Base-by-base conservation (phyloP, 495 filamentous ascomycete genomes). In the Penicillium atrosanguineum region DNA sequence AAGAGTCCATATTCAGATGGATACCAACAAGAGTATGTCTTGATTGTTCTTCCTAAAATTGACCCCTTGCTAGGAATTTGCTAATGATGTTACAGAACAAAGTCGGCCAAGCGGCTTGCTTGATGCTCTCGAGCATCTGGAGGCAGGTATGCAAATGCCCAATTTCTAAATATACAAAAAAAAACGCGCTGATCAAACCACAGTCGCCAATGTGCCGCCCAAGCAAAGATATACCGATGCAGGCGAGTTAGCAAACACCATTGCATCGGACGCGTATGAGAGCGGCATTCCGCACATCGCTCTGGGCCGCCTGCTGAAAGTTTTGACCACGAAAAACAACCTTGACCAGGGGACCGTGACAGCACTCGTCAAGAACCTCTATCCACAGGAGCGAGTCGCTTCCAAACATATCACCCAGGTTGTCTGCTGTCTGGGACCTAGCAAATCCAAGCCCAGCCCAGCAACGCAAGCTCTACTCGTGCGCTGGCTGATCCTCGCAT, bases 401-500 rank as follows among this genome's bases (percentile, higher is more conserved):
- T 80, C 83, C 38, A 77, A 83, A 36, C 55, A 83, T 44, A 78
- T 90, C 52, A 78, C 87, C 18, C 85, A 80, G 53, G 65, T 93
- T 20, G 79, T 95, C 19, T 87, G 86, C 46, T 83, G 79, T 48
- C 79, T 96, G 37, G 91, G 91, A 11, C 85, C 89, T 59, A 90
- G 88, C 60, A 83, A 84, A 62, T 78, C 80, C 53, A 96, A 95
- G 63, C 86, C 90, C 16, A 83, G 84, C 14, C 77, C 83, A n/a
- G 71, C 79, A 38, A 85, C 85, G 4, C 91, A 87, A 64, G 79
- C 79, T 28, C 71, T 83, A 44, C 74, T 95, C 21, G 71, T 95
- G 44, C 83, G 81, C 74, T 96, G 91, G 91, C 74, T 96, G 42
- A 77, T 91, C 25, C 82, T 90, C 72, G 77, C 90, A 7, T 86